phyloP scores from a whole-genome alignment of 2,329 filamentous ascomycete species.

The Mollisiaceae sp. region DNA sequence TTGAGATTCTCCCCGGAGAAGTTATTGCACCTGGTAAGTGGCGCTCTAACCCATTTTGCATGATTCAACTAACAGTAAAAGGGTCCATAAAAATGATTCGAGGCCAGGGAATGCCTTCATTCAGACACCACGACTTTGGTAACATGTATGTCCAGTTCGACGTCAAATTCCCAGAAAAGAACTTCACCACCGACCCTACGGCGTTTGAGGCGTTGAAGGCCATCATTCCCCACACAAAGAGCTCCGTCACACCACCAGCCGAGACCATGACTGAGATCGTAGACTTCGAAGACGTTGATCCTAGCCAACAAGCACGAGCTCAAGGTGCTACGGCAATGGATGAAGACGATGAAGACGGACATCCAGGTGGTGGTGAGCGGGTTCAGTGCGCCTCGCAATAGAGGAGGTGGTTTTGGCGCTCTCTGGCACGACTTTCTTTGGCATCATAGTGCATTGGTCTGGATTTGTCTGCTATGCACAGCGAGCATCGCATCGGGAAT shows the following conservation, averaged over 20 bases:
- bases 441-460: conserved; percentile 28
- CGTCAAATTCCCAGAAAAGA: conserved; percentile 92
- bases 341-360: conserved; percentile 79
- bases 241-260: conserved; percentile 67
- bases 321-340: conserved; percentile 71
- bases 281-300: conserved; percentile 83
- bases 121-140: conserved; percentile 91
- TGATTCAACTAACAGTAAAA: conserved; percentile 48
- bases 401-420: conserved; percentile 9
- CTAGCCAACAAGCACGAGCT: conserved; percentile 68
- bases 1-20: conserved; percentile 92
- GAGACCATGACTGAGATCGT: conserved; percentile 94
- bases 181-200: conserved; percentile 67
- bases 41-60: not conserved
- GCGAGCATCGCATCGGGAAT: conserved; percentile 20
- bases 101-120: conserved; percentile 97
- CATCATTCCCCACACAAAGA: conserved; percentile 75
- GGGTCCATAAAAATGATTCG: conserved; percentile 92
- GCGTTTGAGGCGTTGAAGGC: conserved; percentile 81
- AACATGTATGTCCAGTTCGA: conserved; percentile 98
- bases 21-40: conserved; percentile 86
- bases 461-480: conserved; percentile 23
- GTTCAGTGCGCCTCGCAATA: conserved; percentile 91
- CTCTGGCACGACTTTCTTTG: conserved; percentile 18
- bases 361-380: conserved; percentile 72